Evolutionary conservation across 805 yeast species (phyloP).

Genomic region (Myxozyma kluyveri): DNA sequence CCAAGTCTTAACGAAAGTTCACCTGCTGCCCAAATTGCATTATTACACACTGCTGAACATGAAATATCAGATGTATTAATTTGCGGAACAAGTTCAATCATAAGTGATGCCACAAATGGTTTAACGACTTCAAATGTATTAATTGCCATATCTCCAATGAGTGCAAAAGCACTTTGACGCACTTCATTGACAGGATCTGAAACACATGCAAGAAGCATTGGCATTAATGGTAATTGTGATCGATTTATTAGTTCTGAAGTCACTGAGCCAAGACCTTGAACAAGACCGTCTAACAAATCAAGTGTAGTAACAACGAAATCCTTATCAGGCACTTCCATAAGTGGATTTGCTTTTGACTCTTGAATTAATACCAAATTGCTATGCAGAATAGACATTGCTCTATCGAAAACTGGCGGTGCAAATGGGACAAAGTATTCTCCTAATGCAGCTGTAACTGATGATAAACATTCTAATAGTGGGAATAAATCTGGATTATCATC

Average conservation of each 20-base stretch:
- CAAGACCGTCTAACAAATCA: constrained; percentile 87
- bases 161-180: constrained; percentile 87
- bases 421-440: constrained; percentile 84
- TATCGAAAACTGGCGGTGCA: constrained; percentile 79
- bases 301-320: constrained; percentile 86
- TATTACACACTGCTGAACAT: constrained; percentile 68
- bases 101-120: constrained; percentile 37
- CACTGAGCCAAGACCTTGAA: constrained; percentile 73
- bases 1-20: constrained; percentile 68
- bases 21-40: constrained; percentile 93
- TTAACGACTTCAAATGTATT: constrained; percentile 45
- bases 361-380: constrained; percentile 66
- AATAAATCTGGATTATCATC: constrained; percentile 85
- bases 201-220: constrained; percentile 63
- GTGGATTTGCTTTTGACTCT: constrained; percentile 61
- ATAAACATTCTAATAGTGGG: constrained; percentile 90
- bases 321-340: constrained; percentile 65
- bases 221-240: constrained; percentile 47
- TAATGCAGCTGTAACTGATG: constrained; percentile 82
- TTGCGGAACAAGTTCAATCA: constrained; percentile 54
- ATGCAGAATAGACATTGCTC: constrained; percentile 69
- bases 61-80: constrained; percentile 49
- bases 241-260: constrained; percentile 29
- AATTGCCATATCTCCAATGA: constrained; percentile 85
- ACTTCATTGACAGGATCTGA: constrained; percentile 80